Percentiles rank a stretch among this genome's conserved stretches.
phyloP scores from a whole-genome alignment of 805 yeast species.

The Clavispora vitiphila region DNA sequence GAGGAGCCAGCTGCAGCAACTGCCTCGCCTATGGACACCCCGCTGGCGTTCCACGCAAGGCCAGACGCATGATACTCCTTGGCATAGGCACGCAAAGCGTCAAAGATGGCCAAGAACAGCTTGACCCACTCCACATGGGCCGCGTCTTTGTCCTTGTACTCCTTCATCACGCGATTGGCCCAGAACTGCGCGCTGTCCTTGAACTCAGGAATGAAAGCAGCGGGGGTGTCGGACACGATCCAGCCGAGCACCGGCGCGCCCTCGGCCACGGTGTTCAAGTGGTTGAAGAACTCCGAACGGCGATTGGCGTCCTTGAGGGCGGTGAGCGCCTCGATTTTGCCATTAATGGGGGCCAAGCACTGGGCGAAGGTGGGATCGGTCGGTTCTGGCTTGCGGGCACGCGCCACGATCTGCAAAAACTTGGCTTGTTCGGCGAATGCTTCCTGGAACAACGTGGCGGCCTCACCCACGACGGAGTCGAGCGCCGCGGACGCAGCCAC shows the following conservation, averaged over 20 bases:
- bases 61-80: constrained; percentile 81
- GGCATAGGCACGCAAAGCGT: constrained; percentile 65
- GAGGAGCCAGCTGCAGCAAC: constrained; percentile 23
- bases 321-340: constrained; percentile 50
- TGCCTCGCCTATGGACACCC: constrained; percentile 52
- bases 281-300: constrained; percentile 56
- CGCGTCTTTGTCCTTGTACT: constrained; percentile 66
- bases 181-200: constrained; percentile 92
- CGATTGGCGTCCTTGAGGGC: constrained; percentile 73
- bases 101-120: constrained; percentile 56
- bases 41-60: constrained; percentile 66
- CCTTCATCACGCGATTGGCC: constrained; percentile 86
- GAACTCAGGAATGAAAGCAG: constrained; percentile 71
- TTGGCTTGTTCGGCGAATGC: constrained; percentile 58
- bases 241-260: constrained; percentile 90
- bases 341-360: constrained; percentile 66
- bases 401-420: constrained; percentile 55
- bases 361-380: constrained; percentile 49
- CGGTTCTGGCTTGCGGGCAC: constrained; percentile 61
- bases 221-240: constrained; percentile 76
- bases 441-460: constrained; percentile 42
- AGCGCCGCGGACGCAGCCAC: constrained; percentile 47
- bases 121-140: constrained; percentile 81
- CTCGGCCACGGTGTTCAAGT: constrained; percentile 79
- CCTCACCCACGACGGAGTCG: constrained; percentile 54